Base-by-base conservation (phyloP, 768 basidiomycete species). In the Calocybe cyanea region DNA sequence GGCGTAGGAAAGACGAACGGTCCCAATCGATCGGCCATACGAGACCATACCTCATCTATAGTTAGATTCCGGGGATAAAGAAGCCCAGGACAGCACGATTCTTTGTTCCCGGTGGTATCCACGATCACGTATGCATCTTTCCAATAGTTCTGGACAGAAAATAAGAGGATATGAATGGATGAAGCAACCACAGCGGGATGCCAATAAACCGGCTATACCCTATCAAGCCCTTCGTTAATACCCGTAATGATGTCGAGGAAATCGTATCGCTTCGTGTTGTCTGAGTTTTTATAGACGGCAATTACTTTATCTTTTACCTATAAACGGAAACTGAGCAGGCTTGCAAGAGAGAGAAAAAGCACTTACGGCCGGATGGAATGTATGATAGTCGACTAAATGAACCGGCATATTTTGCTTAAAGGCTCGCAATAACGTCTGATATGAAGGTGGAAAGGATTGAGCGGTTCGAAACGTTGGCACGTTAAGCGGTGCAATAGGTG, bases 181-280 rank as follows among this genome's bases (percentile, higher is more conserved):
- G 4, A 14, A 35, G 34, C n/a, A n/a, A n/a, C n/a, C n/a, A n/a
- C n/a, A 35, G 34, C 34, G n/a, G 34, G 14, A 14, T 35, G n/a
- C 5, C 5, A 35, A 7, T 14, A n/a, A 35, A 32, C n/a, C 25
- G 32, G 35, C 42, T 48, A 31, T 21, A 54, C 53, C 8, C 38
- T 9, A 31, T 54, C 49, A 0, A 50, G 15, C 14, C 53, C 53
- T 48, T 34, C 34, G 34, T 38, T 54, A 2, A 42, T 19, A 14
- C 49, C 53, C n/a, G 35, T 50, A 4, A 18, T 39, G n/a, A 54
- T 35, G 7, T 54, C 53, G 15, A 54, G 46, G 36, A 50, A 54
- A 25, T 54, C 43, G 23, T n/a, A 42, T 4, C 35, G 33, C 23
- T 45, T 50, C 32, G 50, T 31, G 14, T 15, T 20, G 37, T 54